Evolutionary conservation across 2,329 filamentous ascomycete genomes (phyloP).

Genomic region (Rhynchosporium agropyri): DNA sequence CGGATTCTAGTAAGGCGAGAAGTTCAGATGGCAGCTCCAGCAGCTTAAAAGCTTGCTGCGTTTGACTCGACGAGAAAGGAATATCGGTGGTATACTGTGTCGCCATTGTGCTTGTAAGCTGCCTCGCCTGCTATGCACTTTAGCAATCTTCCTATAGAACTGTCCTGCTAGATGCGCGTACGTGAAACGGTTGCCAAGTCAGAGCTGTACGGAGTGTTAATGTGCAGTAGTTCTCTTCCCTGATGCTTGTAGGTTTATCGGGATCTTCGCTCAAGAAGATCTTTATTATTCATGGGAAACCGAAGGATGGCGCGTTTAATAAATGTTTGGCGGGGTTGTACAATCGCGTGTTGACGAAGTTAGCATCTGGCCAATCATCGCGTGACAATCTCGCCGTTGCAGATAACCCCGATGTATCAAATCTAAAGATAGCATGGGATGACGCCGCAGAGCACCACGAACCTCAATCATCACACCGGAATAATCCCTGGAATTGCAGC

Average conservation of each 20-base stretch:
- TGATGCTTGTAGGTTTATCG: constrained; percentile 1
- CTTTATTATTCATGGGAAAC: neutral
- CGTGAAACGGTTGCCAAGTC: neutral
- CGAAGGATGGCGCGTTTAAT: constrained; percentile 28
- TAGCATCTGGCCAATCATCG: constrained; percentile 34
- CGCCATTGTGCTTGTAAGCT: constrained; percentile 32
- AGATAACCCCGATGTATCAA: constrained; percentile 3
- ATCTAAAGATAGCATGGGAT: constrained; percentile 21
- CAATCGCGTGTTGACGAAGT: constrained; percentile 29
- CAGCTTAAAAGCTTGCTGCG: constrained; percentile 58
- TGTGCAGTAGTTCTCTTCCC: neutral
- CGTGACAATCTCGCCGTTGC: constrained; percentile 20
- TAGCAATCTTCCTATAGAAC: neutral
- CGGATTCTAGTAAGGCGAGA: constrained; percentile 56
- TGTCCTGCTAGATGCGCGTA: neutral
- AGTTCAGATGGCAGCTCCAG: constrained; percentile 65
- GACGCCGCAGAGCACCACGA: constrained; percentile 13
- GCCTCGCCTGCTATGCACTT: neutral
- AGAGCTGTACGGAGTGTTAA: neutral
- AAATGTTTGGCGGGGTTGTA: constrained; percentile 28
- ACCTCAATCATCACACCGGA: constrained; percentile 12
- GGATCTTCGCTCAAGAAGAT: constrained; percentile 5
- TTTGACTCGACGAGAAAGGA: constrained; percentile 53
- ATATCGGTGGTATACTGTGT: constrained; percentile 48
- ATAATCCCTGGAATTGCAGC: constrained; percentile 17